Conservation (phyloP, 2,329 filamentous ascomycete species). For the Aureobasidium vineae region DNA sequence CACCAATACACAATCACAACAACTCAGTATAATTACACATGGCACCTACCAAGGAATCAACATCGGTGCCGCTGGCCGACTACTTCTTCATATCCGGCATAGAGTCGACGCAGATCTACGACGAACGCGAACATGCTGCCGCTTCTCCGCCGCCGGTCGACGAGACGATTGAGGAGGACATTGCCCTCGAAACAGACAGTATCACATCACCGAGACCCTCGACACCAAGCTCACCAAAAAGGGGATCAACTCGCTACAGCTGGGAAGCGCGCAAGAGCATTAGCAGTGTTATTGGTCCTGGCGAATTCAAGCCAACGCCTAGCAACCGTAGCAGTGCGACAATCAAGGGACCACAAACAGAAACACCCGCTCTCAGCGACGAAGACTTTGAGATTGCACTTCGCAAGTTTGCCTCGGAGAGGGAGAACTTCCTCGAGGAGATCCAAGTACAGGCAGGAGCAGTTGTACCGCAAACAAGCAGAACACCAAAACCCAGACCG, state of each 20-base stretch:
- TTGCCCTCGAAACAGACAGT: constrained; percentile 55
- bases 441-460: constrained; percentile 84
- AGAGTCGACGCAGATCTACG: constrained; percentile 53
- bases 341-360: constrained; percentile 50
- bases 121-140: constrained; percentile 41
- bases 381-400: constrained; percentile 94
- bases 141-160: constrained; percentile 41
- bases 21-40: constrained; percentile 22
- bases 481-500: constrained; percentile 63
- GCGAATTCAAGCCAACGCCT: constrained; percentile 48
- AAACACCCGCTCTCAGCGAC: constrained; percentile 56
- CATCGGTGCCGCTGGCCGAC: constrained; percentile 59
- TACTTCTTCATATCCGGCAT: constrained; percentile 64
- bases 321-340: constrained; percentile 66
- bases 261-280: constrained; percentile 53
- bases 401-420: constrained; percentile 90
- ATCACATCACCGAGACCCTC: constrained; percentile 42
- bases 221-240: constrained; percentile 44
- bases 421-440: constrained; percentile 91
- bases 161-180: constrained; percentile 58
- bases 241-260: constrained; percentile 45
- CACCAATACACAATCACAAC: background rate
- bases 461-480: constrained; percentile 52
- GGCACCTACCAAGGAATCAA: constrained; percentile 26
- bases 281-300: constrained; percentile 48